Evolutionary conservation across 2,329 filamentous ascomycete genomes (phyloP), one percentile per base, ranked within the genome.

Genomic region (Fusarium sp.): DNA sequence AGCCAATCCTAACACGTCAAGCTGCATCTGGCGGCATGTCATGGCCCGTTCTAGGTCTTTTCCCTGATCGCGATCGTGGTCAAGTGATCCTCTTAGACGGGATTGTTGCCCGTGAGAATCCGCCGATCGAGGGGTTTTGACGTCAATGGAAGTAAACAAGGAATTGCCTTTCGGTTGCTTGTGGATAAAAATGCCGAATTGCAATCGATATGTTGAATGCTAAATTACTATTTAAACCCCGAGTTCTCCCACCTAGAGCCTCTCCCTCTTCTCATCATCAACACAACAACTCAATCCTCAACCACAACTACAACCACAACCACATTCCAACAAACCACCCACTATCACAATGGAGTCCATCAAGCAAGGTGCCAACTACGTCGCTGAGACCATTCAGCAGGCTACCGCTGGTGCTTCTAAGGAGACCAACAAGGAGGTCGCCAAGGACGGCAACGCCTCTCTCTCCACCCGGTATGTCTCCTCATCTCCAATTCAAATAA

Each of bases 361-460:
- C 74, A 85, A 85, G 84, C 88, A 91, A 82, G 86, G 85, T 78
- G 86, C 82, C 83, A 91, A 91, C 87, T 91, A 91, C 87, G 88
- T 91, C 82, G 81, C 87, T 73, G 90, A 92, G 86, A 83, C 83
- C 74, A 79, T 91, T 77, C 86, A 91, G 84, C 85, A 88, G 75
- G 83, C 84, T 54, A 77, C 83, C 72, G 82, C 85, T 67, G 84
- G 84, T 75, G 84, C 86, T 70, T 87, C 84, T 83, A 91, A 92
- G 87, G 89, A 92, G 84, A 83, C 84, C 84, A 92, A 92, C 88
- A 92, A 92, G 87, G 32, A 66, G 63, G 82, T 89, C 73, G 90
- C 90, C 79, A 91, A 92, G 86, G 86, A 89, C 78, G 77, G 76
- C 78, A 83, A 90, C 76, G 85, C 83, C 71, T 74, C 73, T 67